Base-by-base conservation (phyloP, 2,329 filamentous ascomycete genomes). In the Ophiocordyceps camponoti-rufipedis region DNA sequence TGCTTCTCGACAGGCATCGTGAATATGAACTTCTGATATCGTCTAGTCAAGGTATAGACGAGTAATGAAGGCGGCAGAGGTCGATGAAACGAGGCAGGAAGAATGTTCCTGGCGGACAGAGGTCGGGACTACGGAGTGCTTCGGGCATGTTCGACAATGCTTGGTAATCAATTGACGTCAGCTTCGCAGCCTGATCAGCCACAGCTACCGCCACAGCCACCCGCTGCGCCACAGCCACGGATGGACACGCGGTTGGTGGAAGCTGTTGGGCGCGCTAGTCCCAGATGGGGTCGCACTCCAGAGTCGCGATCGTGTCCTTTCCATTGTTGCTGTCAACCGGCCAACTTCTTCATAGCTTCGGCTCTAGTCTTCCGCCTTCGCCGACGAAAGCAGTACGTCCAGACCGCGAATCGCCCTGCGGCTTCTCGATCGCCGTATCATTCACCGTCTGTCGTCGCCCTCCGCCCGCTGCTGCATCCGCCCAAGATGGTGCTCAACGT, bases 401-500 rank as follows among this genome's bases (percentile, higher is more conserved):
- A 31, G 29, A n/a, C 35, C n/a, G 13, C 10, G 10, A 16, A 39
- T 18, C 6, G 14, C 16, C 18, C 9, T 39, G 35, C 35, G 35
- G 35, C n/a, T 11, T 10, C 35, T 18, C n/a, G n/a, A n/a, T 6
- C 18, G 23, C 10, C 35, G 13, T n/a, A 8, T 38, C 6, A 13
- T 16, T n/a, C 2, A 38, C 33, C 14, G 35, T 7, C n/a, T 39
- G 35, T 39, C 16, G 35, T 10, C n/a, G 7, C 16, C 35, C 35
- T 38, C 14, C 6, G 14, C 35, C 3, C 35, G 16, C 16, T 39
- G 16, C 33, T 23, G 18, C 18, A n/a, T n/a, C n/a, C 12, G 38
- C 39, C 41, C 41, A 42, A 16, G 52, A 74, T 71, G 69, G 54
- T 61, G 60, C 62, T 77, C 55, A 78, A 78, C 63, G 44, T 75